Evolutionary conservation across 805 yeast genomes (phyloP).

Genomic region (Wickerhamomyces subpelliculosus): DNA sequence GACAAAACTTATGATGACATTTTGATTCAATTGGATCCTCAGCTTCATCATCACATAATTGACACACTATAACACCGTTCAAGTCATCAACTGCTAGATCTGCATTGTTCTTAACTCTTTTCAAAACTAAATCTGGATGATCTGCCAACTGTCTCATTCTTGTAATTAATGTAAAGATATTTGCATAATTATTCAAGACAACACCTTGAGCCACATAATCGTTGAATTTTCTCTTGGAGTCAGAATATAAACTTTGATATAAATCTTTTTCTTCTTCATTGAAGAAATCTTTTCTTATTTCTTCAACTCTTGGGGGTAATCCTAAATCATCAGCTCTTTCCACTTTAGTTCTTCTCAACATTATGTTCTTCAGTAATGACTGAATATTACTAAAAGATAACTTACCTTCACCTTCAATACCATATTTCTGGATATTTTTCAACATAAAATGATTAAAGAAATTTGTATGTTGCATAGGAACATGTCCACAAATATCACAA

Average conservation of each 20-base stretch:
- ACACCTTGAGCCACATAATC: conserved; percentile 96
- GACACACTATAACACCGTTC: conserved; percentile 63
- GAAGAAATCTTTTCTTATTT: conserved; percentile 77
- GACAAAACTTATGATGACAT: conserved; percentile 90
- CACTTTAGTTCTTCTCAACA: conserved; percentile 91
- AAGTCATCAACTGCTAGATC: conserved; percentile 25
- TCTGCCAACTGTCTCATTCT: conserved; percentile 98
- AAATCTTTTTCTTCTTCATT: conserved; percentile 94
- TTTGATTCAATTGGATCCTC: conserved; percentile 94
- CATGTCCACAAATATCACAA: conserved; percentile 84
- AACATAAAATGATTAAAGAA: conserved; percentile 94
- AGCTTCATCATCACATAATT: conserved; percentile 94
- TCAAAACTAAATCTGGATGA: conserved; percentile 92
- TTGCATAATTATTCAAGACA: conserved; percentile 92
- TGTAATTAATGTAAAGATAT: conserved; percentile 90
- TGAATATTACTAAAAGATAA: conserved; percentile 75
- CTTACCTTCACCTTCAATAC: conserved; percentile 75
- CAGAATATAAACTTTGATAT: conserved; percentile 80
- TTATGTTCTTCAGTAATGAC: conserved; percentile 63
- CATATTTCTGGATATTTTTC: conserved; percentile 85
- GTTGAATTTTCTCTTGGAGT: conserved; percentile 79
- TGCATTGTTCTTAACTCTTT: conserved; percentile 44
- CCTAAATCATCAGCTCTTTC: conserved; percentile 98
- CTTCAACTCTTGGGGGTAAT: conserved; percentile 91
- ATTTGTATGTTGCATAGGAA: conserved; percentile 92